phyloP scores from a whole-genome alignment of 2,329 filamentous ascomycete genomes.

The Talaromyces sp. region DNA sequence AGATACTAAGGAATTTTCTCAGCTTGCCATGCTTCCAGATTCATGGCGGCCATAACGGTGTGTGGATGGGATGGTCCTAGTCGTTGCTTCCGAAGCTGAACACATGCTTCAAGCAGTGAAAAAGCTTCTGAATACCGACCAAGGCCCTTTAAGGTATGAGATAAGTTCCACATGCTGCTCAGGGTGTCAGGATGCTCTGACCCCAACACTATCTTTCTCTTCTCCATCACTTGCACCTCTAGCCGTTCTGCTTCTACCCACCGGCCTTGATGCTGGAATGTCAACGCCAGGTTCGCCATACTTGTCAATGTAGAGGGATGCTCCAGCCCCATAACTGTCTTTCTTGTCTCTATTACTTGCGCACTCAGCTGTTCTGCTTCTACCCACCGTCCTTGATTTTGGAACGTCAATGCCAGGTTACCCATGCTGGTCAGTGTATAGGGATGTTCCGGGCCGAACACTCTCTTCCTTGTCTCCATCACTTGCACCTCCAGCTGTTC shows the following conservation, averaged over 20 bases:
- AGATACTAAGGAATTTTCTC: not conserved
- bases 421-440: not conserved
- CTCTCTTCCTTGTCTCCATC: not conserved
- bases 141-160: not conserved
- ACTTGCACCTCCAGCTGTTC: not conserved
- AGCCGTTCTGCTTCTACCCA: no score
- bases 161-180: not conserved
- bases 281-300: no score
- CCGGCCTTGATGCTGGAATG: no score
- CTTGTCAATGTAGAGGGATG: no score
- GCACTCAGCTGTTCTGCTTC: not conserved
- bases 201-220: no score
- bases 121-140: not conserved
- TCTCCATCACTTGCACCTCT: no score
- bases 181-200: not conserved
- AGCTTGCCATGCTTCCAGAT: not conserved
- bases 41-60: not conserved
- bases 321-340: not conserved
- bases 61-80: not conserved
- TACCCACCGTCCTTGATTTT: not conserved
- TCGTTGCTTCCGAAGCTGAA: not conserved
- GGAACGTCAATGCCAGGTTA: not conserved
- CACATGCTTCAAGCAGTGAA: not conserved
- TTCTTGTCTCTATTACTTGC: not conserved
- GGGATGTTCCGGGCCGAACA: not conserved